Base-by-base conservation (phyloP, 495 filamentous ascomycete genomes). In the Penicillium crystallinum region DNA sequence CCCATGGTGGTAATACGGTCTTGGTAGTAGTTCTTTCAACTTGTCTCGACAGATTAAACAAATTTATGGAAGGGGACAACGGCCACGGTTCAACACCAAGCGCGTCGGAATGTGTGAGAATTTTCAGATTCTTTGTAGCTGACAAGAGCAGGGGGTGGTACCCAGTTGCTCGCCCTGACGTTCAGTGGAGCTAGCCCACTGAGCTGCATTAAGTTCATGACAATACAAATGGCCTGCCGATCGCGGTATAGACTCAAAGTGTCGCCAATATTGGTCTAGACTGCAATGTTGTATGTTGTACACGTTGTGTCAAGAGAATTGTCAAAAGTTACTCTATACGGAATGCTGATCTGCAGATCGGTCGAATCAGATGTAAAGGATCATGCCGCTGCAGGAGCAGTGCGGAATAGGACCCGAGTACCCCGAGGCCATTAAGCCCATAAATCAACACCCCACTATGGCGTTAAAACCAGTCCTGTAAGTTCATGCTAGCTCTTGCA, bases 171-270 rank as follows among this genome's bases (percentile, higher is more conserved):
- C 18, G 18, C 17, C 29, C 9, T 49, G 43, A 44, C 31, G n/a
- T 8, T 18, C 17, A 25, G 50, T 49, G 50, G 55, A 54, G 49
- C 17, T 45, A 17, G 18, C 34, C 48, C 48, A 55, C 47, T 6
- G 15, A 39, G 12, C 17, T 50, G 48, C 48, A 50, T 42, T 23
- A 11, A 50, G 48, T 42, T 50, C 39, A 8, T 27, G 17, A 49
- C n/a, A 9, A 37, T 38, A 43, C 8, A 34, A 45, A 19, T 47
- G 35, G 43, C n/a, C 21, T 37, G 55, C 35, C 35, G 50, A 57
- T 54, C 55, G 10, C 19, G 17, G 38, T 37, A 34, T 35, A 52
- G 35, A 21, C 31, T 55, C 23, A 27, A 7, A 7, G 23, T 33
- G 22, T 10, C 6, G 10, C 29, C 29, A 31, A 31, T 8, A 9